Base-by-base conservation (phyloP, 2,329 filamentous ascomycete species). In the Fusarium tanahbumbuense region DNA sequence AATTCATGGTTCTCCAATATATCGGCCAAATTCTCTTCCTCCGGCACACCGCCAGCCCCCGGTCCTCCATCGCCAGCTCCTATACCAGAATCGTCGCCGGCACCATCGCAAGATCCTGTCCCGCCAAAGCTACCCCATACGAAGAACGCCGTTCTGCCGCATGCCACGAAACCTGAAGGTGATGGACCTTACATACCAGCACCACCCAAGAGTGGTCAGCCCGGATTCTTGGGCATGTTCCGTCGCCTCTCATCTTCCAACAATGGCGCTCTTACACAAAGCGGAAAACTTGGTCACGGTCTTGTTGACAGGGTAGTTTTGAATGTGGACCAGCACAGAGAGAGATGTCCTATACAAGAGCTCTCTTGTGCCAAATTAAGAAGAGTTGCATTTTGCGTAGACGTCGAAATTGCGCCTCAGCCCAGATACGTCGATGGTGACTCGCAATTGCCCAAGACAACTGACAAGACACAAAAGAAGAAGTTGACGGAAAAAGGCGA, bases 1-100 rank as follows among this genome's bases (percentile, higher is more conserved):
- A 91, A 90, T 67, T 97, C 94, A 16, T 99, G 96, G 96, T 94
- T 98, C 76, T 93, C 93, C 60, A 97, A 90, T 76, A 89, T 98
- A 72, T 97, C 93, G 70, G 95, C 93, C 71, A 98, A 97, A 78
- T 97, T 98, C 82, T 94, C 83, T 20, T 94, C 83, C n/a, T 79
- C 85, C 68, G 78, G 68, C 67, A 78, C 74, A n/a, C 70, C 76
- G 27, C 67, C 76, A 72, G 55, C 78, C 23, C 8, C 23, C 30
- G 80, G 79, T 30, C 56, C 79, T 20, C 65, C 76, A 28, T 60
- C 70, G 53, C 79, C 75, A 53, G 77, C 70, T 52, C 74, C 76
- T 11, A 75, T 76, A 23, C 78, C 78, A 54, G 69, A 71, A 45
- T 62, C 73, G n/a, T 66, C 70, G 28, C 71, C 75, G 10, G 52